Conservation (phyloP, 495 filamentous ascomycete species). For the Evernia prunastri region DNA sequence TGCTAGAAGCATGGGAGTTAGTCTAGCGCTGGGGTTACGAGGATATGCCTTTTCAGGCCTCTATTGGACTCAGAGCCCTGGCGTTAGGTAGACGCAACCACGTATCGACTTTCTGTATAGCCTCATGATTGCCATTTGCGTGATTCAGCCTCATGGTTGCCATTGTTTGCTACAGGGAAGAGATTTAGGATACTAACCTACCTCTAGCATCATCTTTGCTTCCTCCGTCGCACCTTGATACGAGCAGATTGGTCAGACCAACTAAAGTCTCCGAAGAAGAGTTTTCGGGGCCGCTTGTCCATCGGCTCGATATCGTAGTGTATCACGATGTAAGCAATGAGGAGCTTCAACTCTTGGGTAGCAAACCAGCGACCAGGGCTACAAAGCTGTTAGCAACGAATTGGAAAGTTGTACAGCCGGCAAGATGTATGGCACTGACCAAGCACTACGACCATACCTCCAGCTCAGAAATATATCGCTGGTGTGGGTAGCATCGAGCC, state of each 20-base stretch:
- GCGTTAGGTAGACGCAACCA: too few species aligned
- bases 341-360: slow-evolving; percentile 20
- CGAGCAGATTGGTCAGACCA: background rate
- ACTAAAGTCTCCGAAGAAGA: background rate
- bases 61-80: too few species aligned
- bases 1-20: too few species aligned
- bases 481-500: background rate
- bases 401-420: background rate
- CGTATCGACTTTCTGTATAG: too few species aligned
- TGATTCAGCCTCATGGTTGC: too few species aligned
- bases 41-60: too few species aligned
- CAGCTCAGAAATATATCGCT: slow-evolving; percentile 24
- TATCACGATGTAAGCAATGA: slow-evolving; percentile 23
- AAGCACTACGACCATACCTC: slow-evolving; percentile 21
- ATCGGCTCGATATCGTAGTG: slow-evolving; percentile 25
- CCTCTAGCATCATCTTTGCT: background rate
- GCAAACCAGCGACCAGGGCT: slow-evolving; percentile 27
- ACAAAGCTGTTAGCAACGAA: background rate
- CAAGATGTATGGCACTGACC: slow-evolving; percentile 10
- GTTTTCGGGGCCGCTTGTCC: slow-evolving; percentile 1
- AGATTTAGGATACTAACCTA: too few species aligned
- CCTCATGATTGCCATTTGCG: too few species aligned
- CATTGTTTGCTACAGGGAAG: too few species aligned
- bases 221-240: slow-evolving; percentile 3
- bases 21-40: too few species aligned